Evolutionary conservation across 164 flowering plant species (phyloP).

Genomic region (Berberis vulgaris): DNA sequence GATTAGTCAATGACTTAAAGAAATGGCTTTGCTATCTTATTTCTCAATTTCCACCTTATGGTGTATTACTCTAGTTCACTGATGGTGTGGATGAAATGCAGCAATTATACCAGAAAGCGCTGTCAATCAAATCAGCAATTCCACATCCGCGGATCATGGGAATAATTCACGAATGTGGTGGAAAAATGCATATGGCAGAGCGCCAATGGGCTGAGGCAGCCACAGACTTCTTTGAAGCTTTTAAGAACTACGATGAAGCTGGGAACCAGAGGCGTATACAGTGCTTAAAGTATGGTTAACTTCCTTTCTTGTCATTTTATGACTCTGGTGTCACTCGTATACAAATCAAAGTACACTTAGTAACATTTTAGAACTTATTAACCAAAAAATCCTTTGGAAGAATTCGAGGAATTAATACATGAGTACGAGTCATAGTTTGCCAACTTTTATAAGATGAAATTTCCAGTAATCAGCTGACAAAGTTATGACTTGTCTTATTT

Average conservation of each 20-base stretch:
- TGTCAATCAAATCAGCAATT: slow-evolving; percentile 93
- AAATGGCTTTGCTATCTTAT: too few species aligned
- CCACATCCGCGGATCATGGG: slow-evolving; percentile 99
- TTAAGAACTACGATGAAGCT: slow-evolving; percentile 99
- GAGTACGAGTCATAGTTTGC: too few species aligned
- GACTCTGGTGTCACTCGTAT: background rate
- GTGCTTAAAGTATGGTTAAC: slow-evolving; percentile 73
- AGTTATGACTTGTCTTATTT: background rate
- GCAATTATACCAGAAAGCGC: slow-evolving; percentile 96
- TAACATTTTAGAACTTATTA: too few species aligned
- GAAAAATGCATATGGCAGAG: slow-evolving; percentile 99
- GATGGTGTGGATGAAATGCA: slow-evolving; percentile 23
- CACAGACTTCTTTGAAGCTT: slow-evolving; percentile 98
- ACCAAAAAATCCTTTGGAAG: too few species aligned
- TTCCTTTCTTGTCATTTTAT: background rate
- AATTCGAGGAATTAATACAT: too few species aligned
- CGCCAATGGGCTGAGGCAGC: slow-evolving; percentile 99
- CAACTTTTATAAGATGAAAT: background rate
- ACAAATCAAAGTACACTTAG: background rate
- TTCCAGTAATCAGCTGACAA: background rate
- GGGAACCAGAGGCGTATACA: slow-evolving; percentile 98
- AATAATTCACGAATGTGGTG: slow-evolving; percentile 98
- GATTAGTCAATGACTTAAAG: too few species aligned
- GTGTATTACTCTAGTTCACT: slow-evolving; percentile 1
- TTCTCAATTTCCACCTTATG: background rate